Evolutionary conservation across 306 rosid species (phyloP).

Genomic region (Macrotyloma uniflorum): DNA sequence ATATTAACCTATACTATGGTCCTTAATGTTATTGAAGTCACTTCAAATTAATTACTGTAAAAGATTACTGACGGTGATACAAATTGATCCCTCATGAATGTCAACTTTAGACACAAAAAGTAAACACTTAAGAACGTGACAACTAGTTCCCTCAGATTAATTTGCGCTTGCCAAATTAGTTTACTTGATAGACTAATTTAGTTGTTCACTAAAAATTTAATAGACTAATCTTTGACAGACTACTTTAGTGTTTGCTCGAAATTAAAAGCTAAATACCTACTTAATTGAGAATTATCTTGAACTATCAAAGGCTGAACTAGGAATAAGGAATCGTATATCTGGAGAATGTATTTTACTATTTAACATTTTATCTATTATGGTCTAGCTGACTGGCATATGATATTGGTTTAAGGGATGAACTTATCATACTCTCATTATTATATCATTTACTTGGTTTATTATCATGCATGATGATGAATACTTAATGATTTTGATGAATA

Average conservation of each 20-base stretch:
- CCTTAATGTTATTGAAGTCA: background rate
- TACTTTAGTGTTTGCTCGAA: too few species aligned
- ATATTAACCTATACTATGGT: background rate
- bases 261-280: background rate
- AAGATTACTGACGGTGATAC: background rate
- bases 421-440: background rate
- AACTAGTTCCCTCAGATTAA: background rate
- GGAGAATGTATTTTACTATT: background rate
- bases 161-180: background rate
- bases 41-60: background rate
- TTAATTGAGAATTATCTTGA: background rate
- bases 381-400: background rate
- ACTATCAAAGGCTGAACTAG: background rate
- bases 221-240: background rate
- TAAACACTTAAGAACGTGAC: background rate
- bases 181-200: background rate
- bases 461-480: constrained; percentile 29
- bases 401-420: background rate
- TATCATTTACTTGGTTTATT: background rate
- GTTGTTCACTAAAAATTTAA: background rate
- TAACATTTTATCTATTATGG: background rate
- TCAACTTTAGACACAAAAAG: background rate
- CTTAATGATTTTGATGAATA: constrained; percentile 18
- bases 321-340: background rate
- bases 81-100: background rate